Evolutionary conservation across 2,329 filamentous ascomycete genomes (phyloP).

Genomic region (Penicillium sp.): DNA sequence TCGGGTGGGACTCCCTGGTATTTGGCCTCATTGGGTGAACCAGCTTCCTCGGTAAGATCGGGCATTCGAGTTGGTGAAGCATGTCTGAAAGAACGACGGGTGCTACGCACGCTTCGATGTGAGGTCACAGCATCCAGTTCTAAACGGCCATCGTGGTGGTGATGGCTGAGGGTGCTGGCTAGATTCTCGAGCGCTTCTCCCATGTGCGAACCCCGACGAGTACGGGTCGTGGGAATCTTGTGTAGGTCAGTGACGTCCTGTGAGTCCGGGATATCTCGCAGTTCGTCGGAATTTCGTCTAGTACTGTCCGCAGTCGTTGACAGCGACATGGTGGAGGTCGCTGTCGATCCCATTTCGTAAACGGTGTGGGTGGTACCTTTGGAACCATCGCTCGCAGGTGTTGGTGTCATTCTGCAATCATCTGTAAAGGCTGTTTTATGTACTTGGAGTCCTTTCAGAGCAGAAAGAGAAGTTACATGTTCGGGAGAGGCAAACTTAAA

Average conservation of each 20-base stretch:
- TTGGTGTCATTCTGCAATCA: conserved; percentile 9
- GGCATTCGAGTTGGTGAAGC: conserved; percentile 13
- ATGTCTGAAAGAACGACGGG: conserved; percentile 13
- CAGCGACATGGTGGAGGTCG: conserved; percentile 3
- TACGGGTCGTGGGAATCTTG: conserved; percentile 12
- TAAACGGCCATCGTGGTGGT: not conserved
- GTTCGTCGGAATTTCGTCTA: conserved; percentile 5
- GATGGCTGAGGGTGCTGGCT: not conserved
- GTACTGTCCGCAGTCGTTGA: conserved; percentile 4
- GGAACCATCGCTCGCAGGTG: conserved; percentile 2
- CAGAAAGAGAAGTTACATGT: not conserved
- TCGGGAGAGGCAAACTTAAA: not conserved
- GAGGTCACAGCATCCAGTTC: conserved; percentile 13
- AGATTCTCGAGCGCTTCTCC: conserved; percentile 21
- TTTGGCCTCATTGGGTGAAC: conserved; percentile 4
- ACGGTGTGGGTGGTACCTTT: conserved; percentile 7
- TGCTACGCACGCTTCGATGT: conserved; percentile 15
- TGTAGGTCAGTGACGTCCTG: conserved; percentile 18
- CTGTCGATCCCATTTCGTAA: conserved; percentile 11
- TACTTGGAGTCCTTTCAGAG: not conserved
- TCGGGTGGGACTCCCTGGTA: conserved; percentile 19
- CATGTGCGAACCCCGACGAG: conserved; percentile 20
- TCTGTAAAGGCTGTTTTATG: too few relatives aligned
- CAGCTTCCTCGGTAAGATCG: conserved; percentile 17
- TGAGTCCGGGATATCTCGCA: conserved; percentile 1